phyloP scores from a whole-genome alignment of 176 grass and related monocot species.

The barley (Hordeum vulgare) region DNA sequence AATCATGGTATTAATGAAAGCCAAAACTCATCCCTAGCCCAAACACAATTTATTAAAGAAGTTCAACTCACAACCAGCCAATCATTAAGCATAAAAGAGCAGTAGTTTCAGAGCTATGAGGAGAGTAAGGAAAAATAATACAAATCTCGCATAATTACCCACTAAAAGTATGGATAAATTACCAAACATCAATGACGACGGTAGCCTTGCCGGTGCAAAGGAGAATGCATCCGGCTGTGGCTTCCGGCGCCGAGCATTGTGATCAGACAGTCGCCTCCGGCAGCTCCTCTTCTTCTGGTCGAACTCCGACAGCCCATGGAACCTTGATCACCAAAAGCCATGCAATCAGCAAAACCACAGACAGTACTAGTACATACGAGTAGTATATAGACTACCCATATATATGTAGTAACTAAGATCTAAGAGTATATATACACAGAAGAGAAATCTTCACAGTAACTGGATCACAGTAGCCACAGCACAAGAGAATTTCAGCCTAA shows the following conservation, averaged over 20 bases:
- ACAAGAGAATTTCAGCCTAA: conserved; percentile 12
- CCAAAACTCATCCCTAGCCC: background rate
- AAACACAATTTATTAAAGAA: background rate
- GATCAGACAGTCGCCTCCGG: conserved; percentile 69
- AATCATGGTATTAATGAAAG: background rate
- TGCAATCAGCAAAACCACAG: conserved; percentile 17
- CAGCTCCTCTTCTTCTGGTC: conserved; percentile 84
- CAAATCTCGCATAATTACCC: background rate
- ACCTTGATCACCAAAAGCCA: conserved; percentile 49
- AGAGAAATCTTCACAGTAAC: conserved; percentile 7
- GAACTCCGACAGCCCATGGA: conserved; percentile 67
- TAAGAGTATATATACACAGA: background rate
- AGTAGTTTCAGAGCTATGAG: background rate
- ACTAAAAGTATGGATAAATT: conserved; percentile 5
- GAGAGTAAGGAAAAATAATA: background rate
- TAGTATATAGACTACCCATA: background rate
- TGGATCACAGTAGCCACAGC: conserved; percentile 3
- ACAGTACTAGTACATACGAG: background rate
- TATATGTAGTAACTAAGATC: background rate
- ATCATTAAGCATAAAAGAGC: background rate
- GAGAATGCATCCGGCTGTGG: conserved; percentile 44
- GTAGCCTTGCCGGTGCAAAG: conserved; percentile 33
- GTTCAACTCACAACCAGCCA: background rate
- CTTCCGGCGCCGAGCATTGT: conserved; percentile 75
- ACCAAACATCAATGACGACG: conserved; percentile 53